phyloP scores from a whole-genome alignment of 305 asterid species.

The Fraxinus sp. region DNA sequence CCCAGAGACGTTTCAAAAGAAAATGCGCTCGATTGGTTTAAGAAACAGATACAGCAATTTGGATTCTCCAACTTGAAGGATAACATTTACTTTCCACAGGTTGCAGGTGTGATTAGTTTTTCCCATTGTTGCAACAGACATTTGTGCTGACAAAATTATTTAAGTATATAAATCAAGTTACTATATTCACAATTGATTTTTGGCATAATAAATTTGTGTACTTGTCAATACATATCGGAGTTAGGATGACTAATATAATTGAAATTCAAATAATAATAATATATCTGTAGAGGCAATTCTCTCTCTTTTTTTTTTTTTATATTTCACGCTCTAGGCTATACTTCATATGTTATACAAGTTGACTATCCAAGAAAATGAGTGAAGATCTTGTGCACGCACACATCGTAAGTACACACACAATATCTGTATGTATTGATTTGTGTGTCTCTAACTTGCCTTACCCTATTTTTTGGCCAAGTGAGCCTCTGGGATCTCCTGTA shows the following conservation, averaged over 20 bases:
- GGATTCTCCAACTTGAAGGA: slow-evolving; percentile 59
- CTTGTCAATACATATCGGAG: neutral
- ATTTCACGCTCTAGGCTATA: neutral
- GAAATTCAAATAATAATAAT: neutral
- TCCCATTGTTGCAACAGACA: slow-evolving; percentile 7
- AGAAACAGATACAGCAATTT: slow-evolving; percentile 44
- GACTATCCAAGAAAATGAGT: neutral
- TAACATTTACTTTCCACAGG: slow-evolving; percentile 60
- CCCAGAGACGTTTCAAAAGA: slow-evolving; percentile 59
- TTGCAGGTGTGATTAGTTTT: slow-evolving; percentile 44
- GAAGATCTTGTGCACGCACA: neutral
- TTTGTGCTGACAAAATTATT: neutral
- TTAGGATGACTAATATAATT: neutral
- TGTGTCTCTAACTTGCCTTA: neutral
- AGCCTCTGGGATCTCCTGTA: neutral
- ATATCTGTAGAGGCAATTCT: neutral
- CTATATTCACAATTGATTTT: neutral
- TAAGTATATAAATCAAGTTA: neutral
- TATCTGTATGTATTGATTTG: neutral
- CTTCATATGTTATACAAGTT: neutral
- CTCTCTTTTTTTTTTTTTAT: neutral
- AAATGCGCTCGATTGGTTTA: slow-evolving; percentile 54
- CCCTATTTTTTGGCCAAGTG: neutral
- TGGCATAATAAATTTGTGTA: neutral
- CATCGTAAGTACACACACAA: neutral